These are phyloP conservation scores for Luffa acutangula DNA, from an alignment of 306 rosid genomes.

Conservation along the genomic window DNA sequence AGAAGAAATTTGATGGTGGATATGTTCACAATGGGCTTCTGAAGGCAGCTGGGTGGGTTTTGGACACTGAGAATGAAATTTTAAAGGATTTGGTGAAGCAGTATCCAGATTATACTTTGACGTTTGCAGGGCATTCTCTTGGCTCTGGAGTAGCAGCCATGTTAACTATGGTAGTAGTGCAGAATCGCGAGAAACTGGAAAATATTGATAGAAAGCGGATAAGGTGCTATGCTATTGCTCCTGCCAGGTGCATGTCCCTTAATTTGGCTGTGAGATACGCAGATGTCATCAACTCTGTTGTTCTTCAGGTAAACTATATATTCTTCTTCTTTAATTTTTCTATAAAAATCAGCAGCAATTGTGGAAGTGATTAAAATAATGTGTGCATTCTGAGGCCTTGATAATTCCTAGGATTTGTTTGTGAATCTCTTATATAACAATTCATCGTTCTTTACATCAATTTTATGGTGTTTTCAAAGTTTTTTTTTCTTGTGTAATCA, in stretches of 20 bases:
- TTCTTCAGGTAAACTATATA: conserved; percentile 65
- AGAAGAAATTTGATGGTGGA: conserved; percentile 81
- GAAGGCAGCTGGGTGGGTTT: conserved; percentile 67
- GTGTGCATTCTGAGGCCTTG: background rate
- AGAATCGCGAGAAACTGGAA: conserved; percentile 49
- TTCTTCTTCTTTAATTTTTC: background rate
- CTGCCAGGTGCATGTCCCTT: conserved; percentile 86
- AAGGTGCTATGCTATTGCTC: conserved; percentile 83
- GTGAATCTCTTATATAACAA: background rate
- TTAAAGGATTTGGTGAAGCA: conserved; percentile 49
- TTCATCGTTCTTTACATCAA: background rate
- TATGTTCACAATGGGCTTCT: conserved; percentile 92
- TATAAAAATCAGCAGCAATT: background rate
- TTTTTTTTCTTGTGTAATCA: background rate
- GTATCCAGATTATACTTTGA: conserved; percentile 63
- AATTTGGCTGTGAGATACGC: conserved; percentile 92
- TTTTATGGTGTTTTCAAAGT: background rate
- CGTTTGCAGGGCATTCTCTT: conserved; percentile 82
- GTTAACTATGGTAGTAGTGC: conserved; percentile 63
- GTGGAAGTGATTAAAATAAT: background rate
- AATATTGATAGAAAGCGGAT: conserved; percentile 63
- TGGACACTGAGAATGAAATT: conserved; percentile 51
- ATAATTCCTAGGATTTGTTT: background rate
- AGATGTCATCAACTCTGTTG: conserved; percentile 79
- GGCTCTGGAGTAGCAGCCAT: conserved; percentile 87